phyloP scores from a whole-genome alignment of 495 filamentous ascomycete species.

The Penicillium maclennaniae region DNA sequence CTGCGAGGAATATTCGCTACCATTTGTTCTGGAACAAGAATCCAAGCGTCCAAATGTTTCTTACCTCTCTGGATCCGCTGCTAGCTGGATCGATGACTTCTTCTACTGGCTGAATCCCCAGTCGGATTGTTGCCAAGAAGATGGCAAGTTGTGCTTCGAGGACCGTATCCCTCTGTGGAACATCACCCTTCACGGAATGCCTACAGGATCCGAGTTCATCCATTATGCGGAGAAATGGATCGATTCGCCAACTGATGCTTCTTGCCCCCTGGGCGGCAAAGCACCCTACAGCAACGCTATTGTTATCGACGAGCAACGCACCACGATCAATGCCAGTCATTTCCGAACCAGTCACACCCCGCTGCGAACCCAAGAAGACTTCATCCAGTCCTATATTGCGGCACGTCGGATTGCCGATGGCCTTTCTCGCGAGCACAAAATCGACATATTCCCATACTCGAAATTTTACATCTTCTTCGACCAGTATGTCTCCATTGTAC shows the following conservation, averaged over 20 bases:
- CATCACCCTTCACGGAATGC: constrained; percentile 83
- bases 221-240: constrained; percentile 82
- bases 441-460: constrained; percentile 88
- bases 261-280: constrained; percentile 82
- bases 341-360: constrained; percentile 89
- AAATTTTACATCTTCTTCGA: constrained; percentile 99
- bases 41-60: constrained; percentile 85
- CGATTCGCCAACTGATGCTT: constrained; percentile 68
- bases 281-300: constrained; percentile 84
- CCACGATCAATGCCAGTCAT: constrained; percentile 73
- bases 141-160: constrained; percentile 70
- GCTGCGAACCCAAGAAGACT: constrained; percentile 83
- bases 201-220: constrained; percentile 84
- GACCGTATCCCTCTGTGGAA: constrained; percentile 78
- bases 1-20: constrained; percentile 76
- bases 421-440: constrained; percentile 61
- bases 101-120: constrained; percentile 94
- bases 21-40: constrained; percentile 88
- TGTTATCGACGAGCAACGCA: constrained; percentile 63
- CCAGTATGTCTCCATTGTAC: constrained; percentile 84
- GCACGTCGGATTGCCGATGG: constrained; percentile 82
- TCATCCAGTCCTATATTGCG: constrained; percentile 83
- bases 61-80: constrained; percentile 86
- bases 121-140: constrained; percentile 70
- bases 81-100: constrained; percentile 96